Evolutionary conservation across 2,329 filamentous ascomycete species (phyloP), one percentile per base, ranked within the genome.

Genomic region (Bretziella fagacearum): DNA sequence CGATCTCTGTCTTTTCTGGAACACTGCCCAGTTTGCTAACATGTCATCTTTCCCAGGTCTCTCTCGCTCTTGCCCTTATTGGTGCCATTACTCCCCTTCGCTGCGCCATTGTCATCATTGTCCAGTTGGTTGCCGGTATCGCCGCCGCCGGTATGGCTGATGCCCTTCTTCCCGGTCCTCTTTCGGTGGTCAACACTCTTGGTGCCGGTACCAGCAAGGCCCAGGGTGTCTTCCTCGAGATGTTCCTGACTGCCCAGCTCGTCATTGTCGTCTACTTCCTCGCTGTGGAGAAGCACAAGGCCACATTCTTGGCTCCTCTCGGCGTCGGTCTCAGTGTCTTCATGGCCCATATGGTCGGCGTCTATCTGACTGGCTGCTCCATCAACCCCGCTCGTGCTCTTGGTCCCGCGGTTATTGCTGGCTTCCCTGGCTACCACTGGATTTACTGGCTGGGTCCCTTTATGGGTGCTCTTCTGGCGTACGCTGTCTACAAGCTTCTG

Each of bases 311-410:
- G 1, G 81, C 81, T 0, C 81, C 81, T 0, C 63, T 85, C 3
- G 79, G 77, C 10, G 83, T 86, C 54, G 82, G 82, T 1, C 60
- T 84, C 2, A 67, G 79, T 0, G 68, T 85, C 46, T 84, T 85
- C 58, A 69, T 84, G 36, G 63, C 63, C 4, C 62, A 70, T 56
- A 58, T 69, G 44, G 60, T 58, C 30, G 62, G 63, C 22, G 64
- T 67, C 18, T 64, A 65, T 52, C 71, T 62, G 53, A 70, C 68
- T 1, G 65, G 65, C 18, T 67, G 65, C 4, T 64, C 62, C 7
- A 60, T 72, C 53, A 72, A 73, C 54, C 69, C 69, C 3, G 68
- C 67, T 1, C 61, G 69, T 32, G 68, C 68, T 0, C 64, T 73
- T 35, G 69, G 69, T 1, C 69, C 69, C 6, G 66, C 63, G 22